Percentiles rank a stretch among this genome's conserved stretches.
Evolutionary conservation across 148 eudicot species (phyloP).

Genomic region (Fagopyrum homotropicum): DNA sequence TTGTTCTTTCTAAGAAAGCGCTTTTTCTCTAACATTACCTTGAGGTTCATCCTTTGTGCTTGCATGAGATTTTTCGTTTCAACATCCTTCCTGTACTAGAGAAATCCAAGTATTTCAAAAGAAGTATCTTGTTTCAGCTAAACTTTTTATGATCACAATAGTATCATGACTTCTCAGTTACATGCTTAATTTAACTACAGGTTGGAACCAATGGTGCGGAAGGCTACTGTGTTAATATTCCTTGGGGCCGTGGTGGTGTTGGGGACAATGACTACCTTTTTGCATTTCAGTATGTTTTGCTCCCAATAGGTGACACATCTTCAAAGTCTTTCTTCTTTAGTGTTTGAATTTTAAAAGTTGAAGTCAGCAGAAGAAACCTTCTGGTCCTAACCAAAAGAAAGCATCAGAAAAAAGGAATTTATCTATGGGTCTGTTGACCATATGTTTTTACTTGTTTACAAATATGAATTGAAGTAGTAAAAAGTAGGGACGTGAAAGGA

Average conservation of each 20-base stretch:
- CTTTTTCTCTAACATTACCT: background rate
- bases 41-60: background rate
- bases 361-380: background rate
- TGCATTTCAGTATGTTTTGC: constrained; percentile 77
- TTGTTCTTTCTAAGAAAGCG: background rate
- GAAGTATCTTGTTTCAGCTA: background rate
- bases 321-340: background rate
- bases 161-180: background rate
- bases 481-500: background rate
- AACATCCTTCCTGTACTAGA: constrained; percentile 1
- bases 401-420: background rate
- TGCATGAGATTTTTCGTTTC: background rate
- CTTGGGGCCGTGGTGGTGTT: constrained; percentile 90
- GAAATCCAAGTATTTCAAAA: background rate
- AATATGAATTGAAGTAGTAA: background rate
- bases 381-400: background rate
- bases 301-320: constrained; percentile 69
- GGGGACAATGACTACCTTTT: constrained; percentile 88
- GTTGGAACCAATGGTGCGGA: constrained; percentile 87
- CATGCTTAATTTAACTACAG: constrained; percentile 33
- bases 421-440: no score
- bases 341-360: background rate
- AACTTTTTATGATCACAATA: background rate
- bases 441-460: background rate
- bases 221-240: constrained; percentile 93